Evolutionary conservation across 306 rosid genomes (phyloP).

Genomic region (Cicer pinnatifidum): DNA sequence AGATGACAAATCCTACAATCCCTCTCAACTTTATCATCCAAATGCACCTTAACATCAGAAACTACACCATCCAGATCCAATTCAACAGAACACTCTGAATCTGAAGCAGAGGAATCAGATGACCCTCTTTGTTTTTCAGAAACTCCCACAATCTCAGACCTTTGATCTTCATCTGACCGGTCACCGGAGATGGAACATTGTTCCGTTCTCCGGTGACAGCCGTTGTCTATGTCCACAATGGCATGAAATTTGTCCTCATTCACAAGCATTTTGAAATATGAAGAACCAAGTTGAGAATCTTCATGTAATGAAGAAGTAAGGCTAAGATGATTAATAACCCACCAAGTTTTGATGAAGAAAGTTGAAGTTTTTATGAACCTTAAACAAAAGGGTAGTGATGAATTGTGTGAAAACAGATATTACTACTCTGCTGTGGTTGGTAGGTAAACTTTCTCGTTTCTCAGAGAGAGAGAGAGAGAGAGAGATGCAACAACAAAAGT

Average conservation of each 20-base stretch:
- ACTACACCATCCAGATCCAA: constrained; percentile 68
- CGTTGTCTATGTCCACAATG: constrained; percentile 49
- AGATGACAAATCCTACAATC: constrained; percentile 84
- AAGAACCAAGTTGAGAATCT: constrained; percentile 59
- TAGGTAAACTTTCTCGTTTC: constrained; percentile 47
- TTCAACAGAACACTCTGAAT: constrained; percentile 61
- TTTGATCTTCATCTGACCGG: constrained; percentile 49
- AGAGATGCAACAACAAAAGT: constrained; percentile 33
- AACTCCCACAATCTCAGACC: constrained; percentile 64
- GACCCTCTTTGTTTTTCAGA: constrained; percentile 55
- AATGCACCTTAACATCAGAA: constrained; percentile 58
- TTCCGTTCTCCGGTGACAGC: constrained; percentile 51
- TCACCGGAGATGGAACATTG: constrained; percentile 46
- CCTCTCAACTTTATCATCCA: constrained; percentile 68
- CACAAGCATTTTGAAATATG: constrained; percentile 50
- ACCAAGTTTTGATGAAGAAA: constrained; percentile 45
- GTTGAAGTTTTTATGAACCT: constrained; percentile 41
- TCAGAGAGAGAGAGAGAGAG: constrained; percentile 38
- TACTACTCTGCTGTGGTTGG: constrained; percentile 48
- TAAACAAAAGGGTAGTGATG: constrained; percentile 28
- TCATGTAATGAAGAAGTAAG: constrained; percentile 63
- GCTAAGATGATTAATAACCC: constrained; percentile 57
- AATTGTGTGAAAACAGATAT: constrained; percentile 39
- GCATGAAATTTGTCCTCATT: constrained; percentile 54
- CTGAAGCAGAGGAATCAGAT: constrained; percentile 56